Conservation (phyloP, 331 rosid species). For the Quercus lobata region DNA sequence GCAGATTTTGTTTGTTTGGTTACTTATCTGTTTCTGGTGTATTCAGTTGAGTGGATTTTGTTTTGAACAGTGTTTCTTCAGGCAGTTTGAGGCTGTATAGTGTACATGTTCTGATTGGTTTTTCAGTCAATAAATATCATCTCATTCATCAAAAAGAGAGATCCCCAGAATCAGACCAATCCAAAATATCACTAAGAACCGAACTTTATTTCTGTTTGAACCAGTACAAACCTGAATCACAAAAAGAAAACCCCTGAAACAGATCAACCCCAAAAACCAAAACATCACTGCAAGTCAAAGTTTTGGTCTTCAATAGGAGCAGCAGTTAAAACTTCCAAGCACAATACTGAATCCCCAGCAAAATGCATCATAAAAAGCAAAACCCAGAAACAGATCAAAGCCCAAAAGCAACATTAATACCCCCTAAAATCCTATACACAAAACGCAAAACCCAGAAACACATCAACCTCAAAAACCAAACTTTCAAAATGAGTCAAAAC, state of each 20-base stretch:
- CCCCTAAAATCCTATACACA: background rate
- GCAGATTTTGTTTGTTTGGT: no score
- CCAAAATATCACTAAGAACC: no score
- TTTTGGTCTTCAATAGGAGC: background rate
- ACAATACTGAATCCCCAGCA: background rate
- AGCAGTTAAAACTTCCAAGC: background rate
- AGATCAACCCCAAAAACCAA: slow-evolving; percentile 1
- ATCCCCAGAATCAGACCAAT: no score
- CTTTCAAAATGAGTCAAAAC: background rate
- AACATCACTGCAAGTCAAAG: slow-evolving; percentile 5
- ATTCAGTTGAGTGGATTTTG: no score
- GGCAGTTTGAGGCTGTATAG: no score
- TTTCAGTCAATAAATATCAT: no score
- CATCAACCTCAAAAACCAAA: background rate
- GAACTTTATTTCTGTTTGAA: no score
- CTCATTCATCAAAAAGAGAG: no score
- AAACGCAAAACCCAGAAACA: background rate
- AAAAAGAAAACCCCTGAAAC: background rate
- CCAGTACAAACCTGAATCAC: background rate
- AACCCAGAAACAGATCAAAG: background rate
- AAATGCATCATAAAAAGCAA: background rate
- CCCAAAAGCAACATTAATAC: background rate
- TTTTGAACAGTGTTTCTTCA: no score
- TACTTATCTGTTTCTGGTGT: no score
- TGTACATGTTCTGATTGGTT: no score